Base-by-base conservation (phyloP, 1,284 basidiomycete genomes). In the Leccinum griseonigrum region DNA sequence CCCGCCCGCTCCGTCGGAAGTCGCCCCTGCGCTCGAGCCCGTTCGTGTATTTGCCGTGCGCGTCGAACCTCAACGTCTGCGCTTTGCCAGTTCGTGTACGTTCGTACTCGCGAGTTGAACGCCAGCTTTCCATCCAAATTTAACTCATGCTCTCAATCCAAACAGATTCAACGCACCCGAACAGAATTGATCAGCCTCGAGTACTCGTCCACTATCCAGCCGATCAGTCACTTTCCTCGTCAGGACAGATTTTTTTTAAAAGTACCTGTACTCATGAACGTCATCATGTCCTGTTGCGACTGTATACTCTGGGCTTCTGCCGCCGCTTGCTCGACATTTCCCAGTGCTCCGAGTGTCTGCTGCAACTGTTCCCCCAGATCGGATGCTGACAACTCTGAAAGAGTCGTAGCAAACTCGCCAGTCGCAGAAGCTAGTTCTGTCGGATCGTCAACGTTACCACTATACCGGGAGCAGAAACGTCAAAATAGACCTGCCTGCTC, bases 141-240 rank as follows among this genome's bases (percentile, higher is more conserved):
- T 34, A 56, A 40, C 53, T 16, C 29, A 22, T 8, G 26, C 52
- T n/a, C 55, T 56, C 55, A 48, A 22, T 61, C 1, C 52, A 43
- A 48, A 11, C 10, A 40, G 54, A 55, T 54, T 13, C 58, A 54
- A 64, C 71, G 63, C 70, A 94, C 92, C 67, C 95, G 83, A 57
- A 98, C 95, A 62, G 91, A 94, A 63, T 87, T 90, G 63, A 98
- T 95, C 56, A 98, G 81, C 52, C 97, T 84, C 31, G 95, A 87
- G 74, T 98, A 98, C 76, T 98, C 96, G 71, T 98, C 95, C 52
- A 87, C 91, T 82, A 55, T 58, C 26, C 31, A 2, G 36, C 26
- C 28, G 11, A 75, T 68, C 63, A 62, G 56, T 55, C n/a, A 59
- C 43, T 18, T 62, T 43, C 31, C 60, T 62, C 28, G 58, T 48